phyloP scores from a whole-genome alignment of 2,329 filamentous ascomycete species.

The Fusarium incarnatum region DNA sequence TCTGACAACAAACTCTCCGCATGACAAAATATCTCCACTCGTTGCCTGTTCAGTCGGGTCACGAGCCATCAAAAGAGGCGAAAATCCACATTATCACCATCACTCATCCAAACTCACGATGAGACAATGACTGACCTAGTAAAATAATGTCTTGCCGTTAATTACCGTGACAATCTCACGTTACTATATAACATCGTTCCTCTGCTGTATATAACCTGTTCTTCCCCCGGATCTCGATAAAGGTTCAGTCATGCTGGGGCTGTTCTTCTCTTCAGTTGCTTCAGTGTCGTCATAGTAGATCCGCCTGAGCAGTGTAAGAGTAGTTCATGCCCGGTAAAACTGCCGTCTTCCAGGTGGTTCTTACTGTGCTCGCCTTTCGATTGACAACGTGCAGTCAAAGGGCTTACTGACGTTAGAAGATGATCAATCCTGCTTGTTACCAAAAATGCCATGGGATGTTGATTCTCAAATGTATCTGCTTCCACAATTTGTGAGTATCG shows the following conservation, averaged over 20 bases:
- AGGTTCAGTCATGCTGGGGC: constrained; percentile 29
- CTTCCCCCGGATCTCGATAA: constrained; percentile 10
- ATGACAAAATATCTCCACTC: background rate
- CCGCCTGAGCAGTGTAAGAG: constrained; percentile 25
- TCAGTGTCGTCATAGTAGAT: constrained; percentile 40
- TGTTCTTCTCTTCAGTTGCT: constrained; percentile 8
- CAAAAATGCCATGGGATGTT: constrained; percentile 5
- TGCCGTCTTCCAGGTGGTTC: constrained; percentile 2
- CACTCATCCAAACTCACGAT: constrained; percentile 22
- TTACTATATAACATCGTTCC: constrained; percentile 6
- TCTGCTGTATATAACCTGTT: constrained; percentile 22
- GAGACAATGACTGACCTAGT: constrained; percentile 27
- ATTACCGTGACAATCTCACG: constrained; percentile 42
- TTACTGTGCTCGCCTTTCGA: constrained; percentile 7
- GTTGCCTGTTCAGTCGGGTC: background rate
- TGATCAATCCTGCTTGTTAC: constrained; percentile 12
- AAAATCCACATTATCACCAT: constrained; percentile 6
- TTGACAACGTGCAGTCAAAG: constrained; percentile 26
- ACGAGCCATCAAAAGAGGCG: background rate
- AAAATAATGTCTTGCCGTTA: constrained; percentile 24
- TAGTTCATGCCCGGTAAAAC: background rate
- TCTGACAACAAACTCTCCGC: background rate
- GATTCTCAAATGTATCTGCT: background rate
- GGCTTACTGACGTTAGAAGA: constrained; percentile 8
- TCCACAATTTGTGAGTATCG: constrained; percentile 4